Evolutionary conservation across 2,329 filamentous ascomycete genomes (phyloP), one percentile per base, ranked within the genome.

Genomic region (Colletotrichum kahawae): DNA sequence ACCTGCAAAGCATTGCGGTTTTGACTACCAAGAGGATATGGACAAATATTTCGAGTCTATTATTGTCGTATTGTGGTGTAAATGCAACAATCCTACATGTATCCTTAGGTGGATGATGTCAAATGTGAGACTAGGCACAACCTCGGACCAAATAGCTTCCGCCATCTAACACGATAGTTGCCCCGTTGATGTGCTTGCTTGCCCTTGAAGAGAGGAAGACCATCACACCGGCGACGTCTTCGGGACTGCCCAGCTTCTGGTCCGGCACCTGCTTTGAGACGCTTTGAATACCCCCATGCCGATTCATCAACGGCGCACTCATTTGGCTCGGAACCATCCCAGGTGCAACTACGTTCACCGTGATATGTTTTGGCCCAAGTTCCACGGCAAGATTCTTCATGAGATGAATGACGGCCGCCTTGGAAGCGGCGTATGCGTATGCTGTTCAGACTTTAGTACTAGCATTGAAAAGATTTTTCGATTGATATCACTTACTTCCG

Each of bases 391-490:
- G 38, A 5, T 48, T 48, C 9, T 48, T 48, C 38, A 48, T 48
- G 4, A 48, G 38, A n/a, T 48, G 38, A n/a, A 48, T 48, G 1
- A 60, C 56, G 10, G 56, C 56, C 2, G 56, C 56, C 29, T 60
- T 60, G 2, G 56, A 60, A 4, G 56, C 56, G 56, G 56, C 56
- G 29, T 60, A 60, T 12, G 56, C 29, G 29, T 60, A 60, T 18
- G 56, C 56, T 34, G 9, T 60, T 60, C 14, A n/a, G n/a, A 59
- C 3, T 6, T 59, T 16, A 59, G 56, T 16, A 8, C 16, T 5
- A 16, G 14, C 27, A 59, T 18, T 9, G 56, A 27, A 7, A 31
- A 59, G 24, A 27, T 7, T 59, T 7, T 6, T 59, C 31, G 16
- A 59, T 29, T 24, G 2, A 56, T 56, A 12, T 21, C 29, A 34